Conservation (phyloP, 1,139 yeast species). For the Nakaseomyces delphensis region DNA sequence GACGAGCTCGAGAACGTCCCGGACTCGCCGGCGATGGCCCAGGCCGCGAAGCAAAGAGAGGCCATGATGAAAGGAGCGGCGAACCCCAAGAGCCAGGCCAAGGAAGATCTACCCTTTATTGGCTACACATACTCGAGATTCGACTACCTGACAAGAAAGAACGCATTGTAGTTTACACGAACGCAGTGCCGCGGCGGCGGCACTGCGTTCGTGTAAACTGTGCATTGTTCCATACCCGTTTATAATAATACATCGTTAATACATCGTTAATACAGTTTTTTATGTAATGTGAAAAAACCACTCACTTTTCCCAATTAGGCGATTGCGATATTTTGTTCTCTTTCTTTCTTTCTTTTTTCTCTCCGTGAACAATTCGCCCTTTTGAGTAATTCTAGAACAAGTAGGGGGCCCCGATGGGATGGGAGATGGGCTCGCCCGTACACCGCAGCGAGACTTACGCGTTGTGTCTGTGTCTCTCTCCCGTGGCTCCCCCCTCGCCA, state of each 20-base stretch:
- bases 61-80: conserved; percentile 32
- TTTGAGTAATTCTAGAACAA: not conserved
- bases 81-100: conserved; percentile 33
- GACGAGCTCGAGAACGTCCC: conserved; percentile 95
- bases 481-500: not conserved
- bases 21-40: conserved; percentile 76
- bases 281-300: too few species aligned
- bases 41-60: conserved; percentile 53
- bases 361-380: too few species aligned
- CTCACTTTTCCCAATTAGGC: not conserved
- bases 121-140: conserved; percentile 94
- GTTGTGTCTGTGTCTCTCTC: too few species aligned
- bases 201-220: too few species aligned
- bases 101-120: conserved; percentile 89
- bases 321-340: not conserved
- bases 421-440: too few species aligned
- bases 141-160: conserved; percentile 81
- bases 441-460: too few species aligned
- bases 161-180: conserved; percentile 68
- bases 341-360: too few species aligned
- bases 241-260: not conserved
- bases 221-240: too few species aligned
- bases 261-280: too few species aligned
- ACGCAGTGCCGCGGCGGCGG: too few species aligned
- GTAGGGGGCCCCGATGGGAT: not conserved